Percentiles rank a stretch among this genome's conserved stretches.
These are phyloP conservation scores for Hylodesmum podocarpum DNA, from an alignment of 306 rosid genomes.

Conservation along the genomic window DNA sequence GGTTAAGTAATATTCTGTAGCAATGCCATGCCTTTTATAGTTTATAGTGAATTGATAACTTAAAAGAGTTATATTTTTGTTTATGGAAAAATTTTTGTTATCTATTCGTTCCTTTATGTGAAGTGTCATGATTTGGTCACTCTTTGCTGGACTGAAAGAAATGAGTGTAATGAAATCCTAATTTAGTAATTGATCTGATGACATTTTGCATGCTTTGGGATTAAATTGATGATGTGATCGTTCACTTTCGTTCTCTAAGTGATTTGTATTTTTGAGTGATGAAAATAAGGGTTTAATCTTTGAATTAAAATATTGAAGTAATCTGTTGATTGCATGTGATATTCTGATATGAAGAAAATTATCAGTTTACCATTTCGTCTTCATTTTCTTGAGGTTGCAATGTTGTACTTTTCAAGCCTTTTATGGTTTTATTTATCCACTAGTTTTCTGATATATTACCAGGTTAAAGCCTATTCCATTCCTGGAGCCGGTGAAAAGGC, in stretches of 20 bases:
- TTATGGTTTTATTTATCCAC: background rate
- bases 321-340: background rate
- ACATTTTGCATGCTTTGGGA: background rate
- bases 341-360: background rate
- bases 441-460: slow-evolving; percentile 8
- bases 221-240: background rate
- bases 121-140: background rate
- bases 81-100: background rate
- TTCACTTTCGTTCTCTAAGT: too few species aligned
- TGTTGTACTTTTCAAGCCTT: background rate
- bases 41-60: background rate
- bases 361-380: background rate
- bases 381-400: slow-evolving; percentile 1
- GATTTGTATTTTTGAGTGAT: background rate
- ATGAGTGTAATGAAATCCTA: background rate
- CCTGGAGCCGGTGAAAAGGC: slow-evolving; percentile 72
- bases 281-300: background rate
- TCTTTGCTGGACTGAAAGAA: background rate
- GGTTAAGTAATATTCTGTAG: background rate
- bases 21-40: background rate
- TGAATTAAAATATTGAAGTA: background rate
- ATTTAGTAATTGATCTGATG: background rate
- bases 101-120: background rate
- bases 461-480: slow-evolving; percentile 72
- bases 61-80: background rate